Percentiles rank a stretch among this genome's conserved stretches.
Evolutionary conservation across 192 early-diverging fungal species (phyloP).

Genomic region (Phycomyces blakesleeanus): DNA sequence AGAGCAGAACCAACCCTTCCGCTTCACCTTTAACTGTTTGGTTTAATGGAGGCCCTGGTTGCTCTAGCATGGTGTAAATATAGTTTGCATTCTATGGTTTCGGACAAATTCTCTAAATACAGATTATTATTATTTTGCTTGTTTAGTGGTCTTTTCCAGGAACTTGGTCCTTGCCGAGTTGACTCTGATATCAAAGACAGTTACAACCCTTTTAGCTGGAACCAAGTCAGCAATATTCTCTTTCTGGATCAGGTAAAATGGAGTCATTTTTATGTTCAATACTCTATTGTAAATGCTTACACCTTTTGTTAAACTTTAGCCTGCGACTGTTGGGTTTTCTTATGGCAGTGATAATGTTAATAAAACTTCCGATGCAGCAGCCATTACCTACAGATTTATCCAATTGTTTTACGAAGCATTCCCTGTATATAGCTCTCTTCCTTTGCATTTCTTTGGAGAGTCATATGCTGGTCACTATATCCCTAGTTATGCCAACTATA

Average conservation of each 20-base stretch:
- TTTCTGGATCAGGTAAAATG: constrained; percentile 81
- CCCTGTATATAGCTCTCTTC: constrained; percentile 68
- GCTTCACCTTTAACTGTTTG: constrained; percentile 69
- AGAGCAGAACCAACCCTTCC: constrained; percentile 70
- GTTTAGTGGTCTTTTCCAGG: constrained; percentile 11
- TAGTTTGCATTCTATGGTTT: too few species aligned
- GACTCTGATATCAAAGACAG: constrained; percentile 65
- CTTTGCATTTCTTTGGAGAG: constrained; percentile 83
- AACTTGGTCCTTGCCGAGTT: constrained; percentile 71
- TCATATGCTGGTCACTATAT: constrained; percentile 83
- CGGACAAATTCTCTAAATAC: too few species aligned
- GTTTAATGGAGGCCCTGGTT: constrained; percentile 87
- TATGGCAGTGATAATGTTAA: constrained; percentile 67
- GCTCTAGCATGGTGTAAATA: constrained; percentile 36
- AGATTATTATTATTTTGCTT: not conserved
- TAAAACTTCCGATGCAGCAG: constrained; percentile 72
- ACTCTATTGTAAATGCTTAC: not conserved
- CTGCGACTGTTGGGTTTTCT: constrained; percentile 87
- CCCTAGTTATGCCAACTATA: constrained; percentile 82
- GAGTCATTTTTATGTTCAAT: too few species aligned
- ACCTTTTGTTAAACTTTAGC: constrained; percentile 43
- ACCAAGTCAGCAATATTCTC: constrained; percentile 80
- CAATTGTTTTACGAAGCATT: constrained; percentile 89
- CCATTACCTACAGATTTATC: constrained; percentile 85
- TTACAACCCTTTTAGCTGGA: constrained; percentile 81